Evolutionary conservation across 495 filamentous ascomycete species (phyloP).

Genomic region (Penicillium tannophilum): DNA sequence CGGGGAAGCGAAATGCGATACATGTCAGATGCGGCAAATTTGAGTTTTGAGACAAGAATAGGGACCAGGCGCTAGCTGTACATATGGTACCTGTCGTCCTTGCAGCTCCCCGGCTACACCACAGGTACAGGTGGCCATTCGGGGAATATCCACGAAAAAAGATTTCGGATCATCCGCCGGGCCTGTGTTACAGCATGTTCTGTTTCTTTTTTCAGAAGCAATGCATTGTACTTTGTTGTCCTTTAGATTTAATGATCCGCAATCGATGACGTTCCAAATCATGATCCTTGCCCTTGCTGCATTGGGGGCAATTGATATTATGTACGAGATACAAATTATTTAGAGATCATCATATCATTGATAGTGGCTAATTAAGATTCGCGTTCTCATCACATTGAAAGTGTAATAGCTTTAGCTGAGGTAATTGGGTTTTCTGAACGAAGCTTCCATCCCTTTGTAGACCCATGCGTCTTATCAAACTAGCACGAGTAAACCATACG

Average conservation of each 20-base stretch:
- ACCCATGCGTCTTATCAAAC: slow-evolving; percentile 1
- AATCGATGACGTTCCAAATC: slow-evolving; percentile 6
- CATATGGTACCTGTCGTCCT: slow-evolving; percentile 30
- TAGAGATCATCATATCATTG: slow-evolving; percentile 1
- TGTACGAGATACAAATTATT: slow-evolving; percentile 22
- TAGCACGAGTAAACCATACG: slow-evolving; percentile 17
- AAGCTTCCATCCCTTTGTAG: not conserved
- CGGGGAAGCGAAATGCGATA: slow-evolving; percentile 19
- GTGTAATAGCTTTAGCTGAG: not conserved
- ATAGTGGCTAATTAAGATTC: slow-evolving; percentile 1
- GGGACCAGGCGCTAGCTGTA: slow-evolving; percentile 20
- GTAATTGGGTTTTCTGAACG: not conserved
- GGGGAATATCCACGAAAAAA: slow-evolving; percentile 15
- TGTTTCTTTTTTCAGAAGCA: not conserved
- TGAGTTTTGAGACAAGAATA: slow-evolving; percentile 29
- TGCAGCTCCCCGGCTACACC: slow-evolving; percentile 20
- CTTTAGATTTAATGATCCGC: slow-evolving; percentile 4
- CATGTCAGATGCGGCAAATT: slow-evolving; percentile 34
- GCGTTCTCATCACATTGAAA: not conserved
- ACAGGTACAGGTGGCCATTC: slow-evolving; percentile 19
- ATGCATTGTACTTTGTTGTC: slow-evolving; percentile 2
- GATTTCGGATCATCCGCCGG: no score
- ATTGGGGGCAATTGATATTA: slow-evolving; percentile 14
- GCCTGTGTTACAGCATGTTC: not conserved
- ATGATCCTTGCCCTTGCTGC: slow-evolving; percentile 25